Conservation (phyloP, 163 green algal genomes). For the Botryococcus braunii region DNA sequence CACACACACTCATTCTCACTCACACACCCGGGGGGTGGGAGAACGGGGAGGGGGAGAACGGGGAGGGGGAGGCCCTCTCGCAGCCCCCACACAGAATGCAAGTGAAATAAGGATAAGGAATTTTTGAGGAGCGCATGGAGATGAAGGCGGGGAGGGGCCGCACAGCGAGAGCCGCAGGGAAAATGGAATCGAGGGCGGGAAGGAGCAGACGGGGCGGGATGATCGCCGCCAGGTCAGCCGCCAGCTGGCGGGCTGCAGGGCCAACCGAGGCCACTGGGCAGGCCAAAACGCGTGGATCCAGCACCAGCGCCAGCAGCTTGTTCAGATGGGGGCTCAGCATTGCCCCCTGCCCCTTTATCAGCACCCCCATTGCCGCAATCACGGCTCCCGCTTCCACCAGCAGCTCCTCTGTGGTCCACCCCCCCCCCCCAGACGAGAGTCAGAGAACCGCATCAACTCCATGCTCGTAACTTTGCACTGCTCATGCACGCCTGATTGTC, state of each 20-base stretch:
- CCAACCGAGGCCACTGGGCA: constrained; percentile 19
- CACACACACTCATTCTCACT: too few relatives aligned
- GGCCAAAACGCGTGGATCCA: constrained; percentile 31
- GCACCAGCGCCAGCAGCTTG: constrained; percentile 47
- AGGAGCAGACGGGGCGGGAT: constrained; percentile 63
- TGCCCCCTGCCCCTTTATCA: constrained; percentile 46
- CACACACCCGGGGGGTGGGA: too few relatives aligned
- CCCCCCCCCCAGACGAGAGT: too few relatives aligned
- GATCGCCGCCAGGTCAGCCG: constrained; percentile 24
- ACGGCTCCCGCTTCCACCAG: constrained; percentile 43
- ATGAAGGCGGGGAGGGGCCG: background rate
- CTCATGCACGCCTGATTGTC: too few relatives aligned
- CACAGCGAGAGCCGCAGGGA: constrained; percentile 33
- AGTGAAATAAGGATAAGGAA: background rate
- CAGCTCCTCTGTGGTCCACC: constrained; percentile 5
- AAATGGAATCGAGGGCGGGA: constrained; percentile 34
- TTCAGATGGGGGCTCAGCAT: constrained; percentile 65
- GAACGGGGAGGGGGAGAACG: too few relatives aligned
- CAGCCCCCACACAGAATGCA: too few relatives aligned
- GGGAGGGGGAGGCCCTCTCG: too few relatives aligned
- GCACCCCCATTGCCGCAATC: constrained; percentile 44
- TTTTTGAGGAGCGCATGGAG: background rate
- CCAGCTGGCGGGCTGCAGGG: constrained; percentile 21
- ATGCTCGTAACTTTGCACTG: too few relatives aligned
- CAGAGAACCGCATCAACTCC: too few relatives aligned